Percentiles rank a stretch among this genome's conserved stretches.
These are phyloP conservation scores for Kuraishia hungarica DNA, from an alignment of 805 yeast species.

Conservation along the genomic window DNA sequence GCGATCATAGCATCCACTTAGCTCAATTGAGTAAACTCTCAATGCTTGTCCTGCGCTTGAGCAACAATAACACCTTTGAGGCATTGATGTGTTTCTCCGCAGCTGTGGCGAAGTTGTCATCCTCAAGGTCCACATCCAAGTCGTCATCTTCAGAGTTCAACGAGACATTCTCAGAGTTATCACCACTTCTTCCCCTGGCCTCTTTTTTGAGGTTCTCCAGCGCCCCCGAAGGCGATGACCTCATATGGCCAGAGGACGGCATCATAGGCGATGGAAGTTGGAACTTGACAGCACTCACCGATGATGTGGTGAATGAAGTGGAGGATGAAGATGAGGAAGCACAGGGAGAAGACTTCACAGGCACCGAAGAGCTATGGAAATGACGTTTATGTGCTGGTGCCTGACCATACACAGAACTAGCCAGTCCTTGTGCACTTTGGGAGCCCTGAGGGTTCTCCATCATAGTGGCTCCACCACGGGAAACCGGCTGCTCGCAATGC, in stretches of 20 bases:
- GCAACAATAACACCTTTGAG: conserved; percentile 4
- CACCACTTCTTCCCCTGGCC: not conserved
- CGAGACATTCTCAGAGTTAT: not conserved
- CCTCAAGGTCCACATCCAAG: not conserved
- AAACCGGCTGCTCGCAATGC: not conserved
- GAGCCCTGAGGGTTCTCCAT: not conserved
- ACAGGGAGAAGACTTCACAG: not conserved
- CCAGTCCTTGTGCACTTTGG: not conserved
- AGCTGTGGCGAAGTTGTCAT: not conserved
- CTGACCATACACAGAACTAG: not conserved
- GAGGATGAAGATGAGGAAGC: not conserved
- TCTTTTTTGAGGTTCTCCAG: not conserved
- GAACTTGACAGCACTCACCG: not conserved
- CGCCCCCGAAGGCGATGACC: not conserved
- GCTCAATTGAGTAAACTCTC: conserved; percentile 4
- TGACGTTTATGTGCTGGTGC: not conserved
- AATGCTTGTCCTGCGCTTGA: conserved; percentile 5
- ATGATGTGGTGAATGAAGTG: not conserved
- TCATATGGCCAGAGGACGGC: not conserved
- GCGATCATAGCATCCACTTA: not conserved
- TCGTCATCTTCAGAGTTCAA: not conserved
- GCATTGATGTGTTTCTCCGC: conserved; percentile 2
- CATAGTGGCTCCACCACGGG: not conserved
- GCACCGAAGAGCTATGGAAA: too few relatives aligned
- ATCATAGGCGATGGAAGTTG: not conserved